Evolutionary conservation across 805 yeast genomes (phyloP), one percentile per base, ranked within the genome.

Genomic region (Teunomyces aglyptinius): DNA sequence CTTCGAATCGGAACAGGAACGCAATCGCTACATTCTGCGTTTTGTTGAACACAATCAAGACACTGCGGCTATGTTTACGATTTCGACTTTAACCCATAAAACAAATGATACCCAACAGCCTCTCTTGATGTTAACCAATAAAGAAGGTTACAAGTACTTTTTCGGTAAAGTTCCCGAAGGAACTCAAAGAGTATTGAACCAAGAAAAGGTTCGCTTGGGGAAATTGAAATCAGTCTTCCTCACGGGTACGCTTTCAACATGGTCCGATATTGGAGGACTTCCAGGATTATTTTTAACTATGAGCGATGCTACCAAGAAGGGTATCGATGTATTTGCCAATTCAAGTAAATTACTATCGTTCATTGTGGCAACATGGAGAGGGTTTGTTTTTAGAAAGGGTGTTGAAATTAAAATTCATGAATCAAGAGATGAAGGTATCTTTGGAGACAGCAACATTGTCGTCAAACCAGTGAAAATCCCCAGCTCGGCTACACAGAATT

Each of bases 131-230:
- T 63, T 86, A 38, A 65, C 75, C 13, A 73, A 77, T 40, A 57
- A 69, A 29, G 73, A 71, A 13, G 87, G 89, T 4, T 64, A 66
- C 44, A 62, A 78, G 47, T 86, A 82, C 54, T 64, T 90, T 39
- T 77, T 92, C 58, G 99, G 98, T 2, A 82, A 83, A 45, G 64
- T 88, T 3, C 80, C 92, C 3, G 97, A 91, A 61, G 98, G 98
- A 3, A 68, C 89, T 0, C 99, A 92, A 62, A 70, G 99, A 56
- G 68, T 79, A 3, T 65, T 89, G 43, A 78, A 80, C 48, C 89
- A 85, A 52, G 73, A 78, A 51, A 79, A 80, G 38, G 60, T 83
- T 20, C 73, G 76, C 39, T 64, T 86, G 11, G 74, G 83, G 1
- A 83, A 79, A 50, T 64, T 89, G 27, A 74, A 78, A 41, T 79